phyloP scores from a whole-genome alignment of 1,139 yeast genomes.

The Sugiyamaella paludigena region DNA sequence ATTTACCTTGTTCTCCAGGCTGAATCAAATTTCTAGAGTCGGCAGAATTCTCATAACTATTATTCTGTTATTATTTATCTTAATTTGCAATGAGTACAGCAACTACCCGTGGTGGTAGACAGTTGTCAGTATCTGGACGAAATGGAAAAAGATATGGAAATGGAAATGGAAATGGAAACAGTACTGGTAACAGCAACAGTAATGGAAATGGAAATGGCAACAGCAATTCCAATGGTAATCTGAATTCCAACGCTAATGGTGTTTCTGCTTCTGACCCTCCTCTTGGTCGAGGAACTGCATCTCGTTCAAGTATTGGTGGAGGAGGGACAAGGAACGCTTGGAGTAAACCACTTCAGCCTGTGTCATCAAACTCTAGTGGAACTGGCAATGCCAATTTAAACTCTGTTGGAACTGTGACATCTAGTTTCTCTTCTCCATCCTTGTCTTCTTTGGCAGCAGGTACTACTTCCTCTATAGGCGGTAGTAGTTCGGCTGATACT shows the following conservation, averaged over 20 bases:
- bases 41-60: too few relatives aligned
- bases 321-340: conserved; percentile 13
- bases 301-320: conserved; percentile 1
- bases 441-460: background rate
- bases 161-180: background rate
- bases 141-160: background rate
- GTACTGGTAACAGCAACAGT: background rate
- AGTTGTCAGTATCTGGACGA: conserved; percentile 7
- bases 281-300: conserved; percentile 6
- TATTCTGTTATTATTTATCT: too few relatives aligned
- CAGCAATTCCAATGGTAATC: background rate
- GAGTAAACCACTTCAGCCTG: conserved; percentile 15
- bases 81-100: conserved; percentile 10
- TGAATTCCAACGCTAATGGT: background rate
- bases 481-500: background rate
- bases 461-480: background rate
- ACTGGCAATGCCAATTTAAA: background rate
- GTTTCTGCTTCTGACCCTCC: conserved; percentile 5
- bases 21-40: too few relatives aligned
- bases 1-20: too few relatives aligned
- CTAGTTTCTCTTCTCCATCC: background rate
- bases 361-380: background rate
- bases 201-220: conserved; percentile 1
- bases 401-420: background rate
- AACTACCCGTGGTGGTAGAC: conserved; percentile 12